Percentiles rank a stretch among this genome's conserved stretches.
Conservation (phyloP, 805 yeast species). For the Candida insectalens region DNA sequence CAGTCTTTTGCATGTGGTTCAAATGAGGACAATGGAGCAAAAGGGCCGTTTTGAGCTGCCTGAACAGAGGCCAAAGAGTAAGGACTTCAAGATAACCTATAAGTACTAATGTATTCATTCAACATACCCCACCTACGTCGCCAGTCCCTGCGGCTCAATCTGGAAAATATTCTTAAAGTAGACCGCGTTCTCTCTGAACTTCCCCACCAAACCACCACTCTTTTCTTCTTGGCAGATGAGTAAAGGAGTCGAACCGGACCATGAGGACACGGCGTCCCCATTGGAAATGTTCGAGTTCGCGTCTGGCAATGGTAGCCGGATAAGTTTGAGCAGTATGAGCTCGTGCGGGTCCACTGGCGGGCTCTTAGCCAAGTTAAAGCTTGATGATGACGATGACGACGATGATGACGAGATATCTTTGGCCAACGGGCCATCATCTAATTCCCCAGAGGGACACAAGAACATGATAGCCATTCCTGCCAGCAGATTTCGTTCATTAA, state of each 20-base stretch:
- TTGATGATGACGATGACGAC: conserved; percentile 20
- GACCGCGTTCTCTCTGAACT: too few species aligned
- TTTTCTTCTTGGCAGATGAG: too few species aligned
- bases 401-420: background rate
- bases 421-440: background rate
- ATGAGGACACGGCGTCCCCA: too few species aligned
- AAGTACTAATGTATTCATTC: too few species aligned
- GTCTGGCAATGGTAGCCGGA: conserved; percentile 1
- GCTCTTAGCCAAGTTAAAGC: conserved; percentile 22
- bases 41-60: conserved; percentile 21
- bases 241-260: too few species aligned
- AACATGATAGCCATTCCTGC: conserved; percentile 2
- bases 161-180: too few species aligned
- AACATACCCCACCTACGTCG: too few species aligned
- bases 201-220: too few species aligned
- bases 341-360: conserved; percentile 23
- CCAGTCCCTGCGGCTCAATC: too few species aligned
- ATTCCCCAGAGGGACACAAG: too few species aligned
- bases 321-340: conserved; percentile 3
- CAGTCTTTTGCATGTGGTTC: conserved; percentile 21
- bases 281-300: background rate
- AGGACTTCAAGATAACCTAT: conserved; percentile 12
- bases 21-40: conserved; percentile 23
- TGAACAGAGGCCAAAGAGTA: conserved; percentile 19
- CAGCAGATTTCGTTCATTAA: conserved; percentile 14